These are phyloP conservation scores for Gloeophyllum trabeum DNA, from an alignment of 768 basidiomycete species.

Conservation along the genomic window DNA sequence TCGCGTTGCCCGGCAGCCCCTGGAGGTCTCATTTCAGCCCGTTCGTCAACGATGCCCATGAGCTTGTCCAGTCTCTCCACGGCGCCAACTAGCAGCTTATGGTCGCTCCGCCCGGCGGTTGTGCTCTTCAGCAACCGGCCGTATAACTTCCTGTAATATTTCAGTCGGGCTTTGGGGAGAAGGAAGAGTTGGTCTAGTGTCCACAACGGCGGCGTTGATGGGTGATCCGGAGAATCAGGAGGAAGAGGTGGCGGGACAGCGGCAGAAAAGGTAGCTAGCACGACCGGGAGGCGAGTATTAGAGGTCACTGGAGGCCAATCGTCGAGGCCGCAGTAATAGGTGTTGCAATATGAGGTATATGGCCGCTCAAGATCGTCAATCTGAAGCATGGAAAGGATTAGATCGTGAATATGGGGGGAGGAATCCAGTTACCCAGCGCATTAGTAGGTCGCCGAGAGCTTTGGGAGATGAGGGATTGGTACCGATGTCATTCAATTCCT, in stretches of 20 bases:
- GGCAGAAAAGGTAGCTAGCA: slow-evolving; percentile 61
- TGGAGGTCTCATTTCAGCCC: neutral
- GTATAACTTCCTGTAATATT: slow-evolving; percentile 91
- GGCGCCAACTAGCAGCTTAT: slow-evolving; percentile 69
- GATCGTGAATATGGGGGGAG: slow-evolving; percentile 1
- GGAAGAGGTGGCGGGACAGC: slow-evolving; percentile 46
- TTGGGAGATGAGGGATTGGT: slow-evolving; percentile 88
- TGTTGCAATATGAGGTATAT: slow-evolving; percentile 71
- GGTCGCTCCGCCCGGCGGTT: slow-evolving; percentile 76
- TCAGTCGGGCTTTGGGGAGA: slow-evolving; percentile 73
- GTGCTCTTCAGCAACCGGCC: slow-evolving; percentile 78
- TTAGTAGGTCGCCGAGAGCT: slow-evolving; percentile 87
- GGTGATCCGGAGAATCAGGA: slow-evolving; percentile 19
- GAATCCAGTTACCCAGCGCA: slow-evolving; percentile 83
- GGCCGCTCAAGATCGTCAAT: slow-evolving; percentile 86
- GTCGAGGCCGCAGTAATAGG: slow-evolving; percentile 73
- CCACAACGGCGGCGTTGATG: slow-evolving; percentile 42
- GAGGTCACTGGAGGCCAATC: slow-evolving; percentile 68
- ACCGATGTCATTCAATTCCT: slow-evolving; percentile 94
- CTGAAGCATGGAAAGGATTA: slow-evolving; percentile 28
- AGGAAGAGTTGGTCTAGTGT: slow-evolving; percentile 83
- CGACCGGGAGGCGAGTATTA: slow-evolving; percentile 58
- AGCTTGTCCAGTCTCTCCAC: slow-evolving; percentile 71
- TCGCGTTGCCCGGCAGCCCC: too few relatives aligned
- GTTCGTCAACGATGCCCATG: slow-evolving; percentile 52